Evolutionary conservation across 1,284 basidiomycete genomes (phyloP).

Genomic region (Leccinum solheimii): DNA sequence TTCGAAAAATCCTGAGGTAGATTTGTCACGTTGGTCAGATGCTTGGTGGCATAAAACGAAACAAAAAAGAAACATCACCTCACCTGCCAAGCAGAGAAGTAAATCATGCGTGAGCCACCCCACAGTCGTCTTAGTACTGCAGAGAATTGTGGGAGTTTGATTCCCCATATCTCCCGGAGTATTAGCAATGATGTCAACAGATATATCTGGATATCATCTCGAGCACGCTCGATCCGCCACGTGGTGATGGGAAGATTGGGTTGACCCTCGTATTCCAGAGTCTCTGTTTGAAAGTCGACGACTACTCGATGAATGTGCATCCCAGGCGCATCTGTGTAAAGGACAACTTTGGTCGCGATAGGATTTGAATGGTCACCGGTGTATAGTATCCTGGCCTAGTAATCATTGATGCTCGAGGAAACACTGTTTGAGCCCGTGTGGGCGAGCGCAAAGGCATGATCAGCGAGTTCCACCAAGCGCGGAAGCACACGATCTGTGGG

Average conservation of each 20-base stretch:
- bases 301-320: constrained; percentile 14
- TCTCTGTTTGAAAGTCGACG: constrained; percentile 25
- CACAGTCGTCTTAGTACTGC: too few species aligned
- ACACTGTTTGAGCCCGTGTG: background rate
- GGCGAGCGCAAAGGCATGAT: background rate
- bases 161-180: too few species aligned
- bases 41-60: too few species aligned
- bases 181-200: background rate
- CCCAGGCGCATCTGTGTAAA: constrained; percentile 14
- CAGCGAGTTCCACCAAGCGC: background rate
- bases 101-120: too few species aligned
- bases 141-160: too few species aligned
- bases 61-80: too few species aligned
- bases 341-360: constrained; percentile 17
- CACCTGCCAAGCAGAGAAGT: too few species aligned
- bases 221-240: constrained; percentile 22
- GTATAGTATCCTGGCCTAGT: constrained; percentile 22
- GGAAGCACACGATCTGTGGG: constrained; percentile 12
- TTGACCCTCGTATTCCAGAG: constrained; percentile 14
- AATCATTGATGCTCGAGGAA: constrained; percentile 1
- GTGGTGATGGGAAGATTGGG: constrained; percentile 21
- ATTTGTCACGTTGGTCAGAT: background rate
- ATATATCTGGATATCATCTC: constrained; percentile 21
- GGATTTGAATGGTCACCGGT: constrained; percentile 7
- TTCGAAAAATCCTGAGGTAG: constrained; percentile 5